phyloP scores from a whole-genome alignment of 73 alveolate species.

The Urostyla sp. region DNA sequence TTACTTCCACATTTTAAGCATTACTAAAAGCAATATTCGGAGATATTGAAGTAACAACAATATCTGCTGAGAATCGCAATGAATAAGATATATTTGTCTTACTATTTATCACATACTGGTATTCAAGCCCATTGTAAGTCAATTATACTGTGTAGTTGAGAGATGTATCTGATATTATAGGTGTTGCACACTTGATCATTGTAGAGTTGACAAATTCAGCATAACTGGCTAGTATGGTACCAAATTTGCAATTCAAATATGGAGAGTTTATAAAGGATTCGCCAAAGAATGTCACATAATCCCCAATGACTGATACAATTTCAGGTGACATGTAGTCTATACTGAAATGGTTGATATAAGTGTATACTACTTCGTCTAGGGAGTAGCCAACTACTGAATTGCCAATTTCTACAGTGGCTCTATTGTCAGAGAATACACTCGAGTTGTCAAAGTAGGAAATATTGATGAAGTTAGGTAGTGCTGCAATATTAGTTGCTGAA shows the following conservation, averaged over 20 bases:
- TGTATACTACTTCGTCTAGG: constrained; percentile 18
- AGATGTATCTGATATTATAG: constrained; percentile 9
- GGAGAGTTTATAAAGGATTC: constrained; percentile 36
- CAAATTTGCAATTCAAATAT: constrained; percentile 52
- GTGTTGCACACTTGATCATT: constrained; percentile 28
- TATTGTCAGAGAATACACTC: constrained; percentile 30
- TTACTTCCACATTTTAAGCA: neutral
- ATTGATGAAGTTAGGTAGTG: constrained; percentile 13
- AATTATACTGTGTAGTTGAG: constrained; percentile 17
- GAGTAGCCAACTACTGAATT: constrained; percentile 12
- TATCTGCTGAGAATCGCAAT: neutral
- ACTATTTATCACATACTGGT: neutral
- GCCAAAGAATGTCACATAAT: constrained; percentile 13
- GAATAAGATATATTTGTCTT: neutral
- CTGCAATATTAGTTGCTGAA: neutral
- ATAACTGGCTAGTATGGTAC: neutral
- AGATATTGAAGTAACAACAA: constrained; percentile 7
- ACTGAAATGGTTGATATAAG: neutral
- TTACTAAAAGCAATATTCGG: constrained; percentile 48
- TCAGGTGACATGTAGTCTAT: constrained; percentile 6
- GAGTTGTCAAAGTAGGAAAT: constrained; percentile 38
- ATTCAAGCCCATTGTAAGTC: constrained; percentile 45
- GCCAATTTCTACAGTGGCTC: constrained; percentile 49
- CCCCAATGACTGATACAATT: constrained; percentile 21
- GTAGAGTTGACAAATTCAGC: constrained; percentile 20